Evolutionary conservation across 2,329 filamentous ascomycete species (phyloP).

Genomic region (Scopulariopsis brevicaulis): DNA sequence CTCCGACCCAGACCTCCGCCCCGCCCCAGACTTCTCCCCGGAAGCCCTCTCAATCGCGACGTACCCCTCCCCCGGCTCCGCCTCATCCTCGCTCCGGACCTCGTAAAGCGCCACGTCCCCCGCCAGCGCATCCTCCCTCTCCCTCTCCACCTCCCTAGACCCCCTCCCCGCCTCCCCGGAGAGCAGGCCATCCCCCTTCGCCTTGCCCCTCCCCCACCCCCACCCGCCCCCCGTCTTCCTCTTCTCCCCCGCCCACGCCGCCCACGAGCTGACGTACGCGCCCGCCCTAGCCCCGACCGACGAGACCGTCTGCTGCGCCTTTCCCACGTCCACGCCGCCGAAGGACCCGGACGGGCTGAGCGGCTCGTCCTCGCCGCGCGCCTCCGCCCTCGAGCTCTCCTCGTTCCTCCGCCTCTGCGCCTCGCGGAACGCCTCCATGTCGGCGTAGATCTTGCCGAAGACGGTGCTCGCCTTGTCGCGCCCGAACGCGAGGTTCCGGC

Average conservation of each 20-base stretch:
- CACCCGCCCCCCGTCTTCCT: constrained; percentile 34
- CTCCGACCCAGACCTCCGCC: not conserved
- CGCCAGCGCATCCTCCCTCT: not conserved
- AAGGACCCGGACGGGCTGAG: constrained; percentile 8
- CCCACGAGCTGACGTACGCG: constrained; percentile 59
- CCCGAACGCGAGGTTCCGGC: constrained; percentile 80
- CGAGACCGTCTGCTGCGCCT: constrained; percentile 32
- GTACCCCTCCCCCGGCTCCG: not conserved
- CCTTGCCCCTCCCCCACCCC: not conserved
- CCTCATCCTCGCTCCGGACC: not conserved
- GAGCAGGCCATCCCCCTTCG: not conserved
- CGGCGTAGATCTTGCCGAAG: constrained; percentile 80
- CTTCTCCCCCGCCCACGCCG: constrained; percentile 65
- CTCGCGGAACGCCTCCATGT: constrained; percentile 59
- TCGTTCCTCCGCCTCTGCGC: constrained; percentile 29
- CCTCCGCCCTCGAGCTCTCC: constrained; percentile 15
- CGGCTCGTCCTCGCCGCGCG: constrained; percentile 4
- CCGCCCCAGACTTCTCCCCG: not conserved
- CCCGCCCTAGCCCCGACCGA: constrained; percentile 44
- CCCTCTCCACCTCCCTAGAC: not conserved
- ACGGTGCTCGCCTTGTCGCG: constrained; percentile 79
- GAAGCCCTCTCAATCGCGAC: constrained; percentile 1
- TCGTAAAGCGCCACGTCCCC: not conserved
- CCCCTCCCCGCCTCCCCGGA: not conserved
- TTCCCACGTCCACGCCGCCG: constrained; percentile 18